phyloP scores from a whole-genome alignment of 129 eudicot species.

The Helichrysum umbraculigerum region DNA sequence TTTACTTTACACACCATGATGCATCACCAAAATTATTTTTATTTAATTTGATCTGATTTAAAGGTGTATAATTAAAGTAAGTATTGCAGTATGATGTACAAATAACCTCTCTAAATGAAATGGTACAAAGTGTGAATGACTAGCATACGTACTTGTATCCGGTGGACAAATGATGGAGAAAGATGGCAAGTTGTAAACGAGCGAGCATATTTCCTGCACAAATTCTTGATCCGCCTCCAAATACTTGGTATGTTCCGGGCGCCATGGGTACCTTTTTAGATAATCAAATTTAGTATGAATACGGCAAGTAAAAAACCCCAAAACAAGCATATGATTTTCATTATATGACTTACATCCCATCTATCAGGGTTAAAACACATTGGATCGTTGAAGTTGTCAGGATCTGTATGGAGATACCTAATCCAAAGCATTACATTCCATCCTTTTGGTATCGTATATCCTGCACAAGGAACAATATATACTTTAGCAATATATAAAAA shows the following conservation, averaged over 20 bases:
- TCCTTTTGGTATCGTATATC: constrained; percentile 48
- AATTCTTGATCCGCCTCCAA: constrained; percentile 46
- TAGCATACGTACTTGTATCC: constrained; percentile 40
- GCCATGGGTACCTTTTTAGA: constrained; percentile 25
- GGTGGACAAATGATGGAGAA: constrained; percentile 42
- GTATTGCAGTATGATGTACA: too few species aligned
- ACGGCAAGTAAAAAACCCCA: not conserved
- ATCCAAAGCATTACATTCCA: constrained; percentile 47
- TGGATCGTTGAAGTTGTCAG: constrained; percentile 53
- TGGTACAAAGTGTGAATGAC: not conserved
- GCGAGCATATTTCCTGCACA: constrained; percentile 56
- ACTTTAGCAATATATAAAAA: not conserved
- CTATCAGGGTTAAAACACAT: constrained; percentile 52
- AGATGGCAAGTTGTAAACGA: constrained; percentile 48
- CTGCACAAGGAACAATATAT: constrained; percentile 12
- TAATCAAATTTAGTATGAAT: not conserved
- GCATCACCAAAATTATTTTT: too few species aligned
- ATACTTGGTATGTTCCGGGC: constrained; percentile 41
- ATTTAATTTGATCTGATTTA: too few species aligned
- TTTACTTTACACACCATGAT: too few species aligned
- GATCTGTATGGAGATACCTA: constrained; percentile 44
- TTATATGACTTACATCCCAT: constrained; percentile 49
- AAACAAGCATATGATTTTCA: not conserved
- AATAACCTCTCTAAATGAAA: not conserved
- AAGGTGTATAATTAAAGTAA: too few species aligned